Conservation (phyloP, 2,329 filamentous ascomycete species). For the Gremmenia infestans region DNA sequence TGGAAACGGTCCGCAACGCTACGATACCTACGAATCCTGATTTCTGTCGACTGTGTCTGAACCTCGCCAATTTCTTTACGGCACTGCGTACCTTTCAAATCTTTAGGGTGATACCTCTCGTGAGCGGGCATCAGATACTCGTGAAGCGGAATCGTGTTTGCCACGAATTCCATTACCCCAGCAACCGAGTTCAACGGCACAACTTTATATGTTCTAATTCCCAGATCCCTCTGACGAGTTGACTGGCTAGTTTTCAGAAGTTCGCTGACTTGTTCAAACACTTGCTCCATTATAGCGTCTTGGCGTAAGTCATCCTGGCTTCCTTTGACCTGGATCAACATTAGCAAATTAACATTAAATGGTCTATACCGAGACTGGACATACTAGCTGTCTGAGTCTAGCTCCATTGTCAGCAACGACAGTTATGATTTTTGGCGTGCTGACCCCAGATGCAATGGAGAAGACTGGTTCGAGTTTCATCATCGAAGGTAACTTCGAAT, state of each 20-base stretch:
- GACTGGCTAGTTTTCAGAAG: constrained; percentile 80
- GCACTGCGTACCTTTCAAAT: constrained; percentile 70
- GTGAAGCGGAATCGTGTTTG: constrained; percentile 85
- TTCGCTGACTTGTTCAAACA: constrained; percentile 92
- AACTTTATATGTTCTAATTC: constrained; percentile 95
- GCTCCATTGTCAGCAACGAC: constrained; percentile 72
- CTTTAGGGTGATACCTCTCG: constrained; percentile 76
- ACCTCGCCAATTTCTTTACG: constrained; percentile 74
- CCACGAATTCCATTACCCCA: constrained; percentile 95
- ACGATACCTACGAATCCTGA: constrained; percentile 69
- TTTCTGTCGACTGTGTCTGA: constrained; percentile 63
- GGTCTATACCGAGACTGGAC: constrained; percentile 18
- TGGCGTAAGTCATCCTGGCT: constrained; percentile 94
- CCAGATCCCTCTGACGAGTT: constrained; percentile 82
- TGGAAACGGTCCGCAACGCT: constrained; percentile 78
- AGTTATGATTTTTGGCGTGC: constrained; percentile 89
- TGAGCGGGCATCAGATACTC: constrained; percentile 92
- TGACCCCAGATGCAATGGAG: constrained; percentile 83
- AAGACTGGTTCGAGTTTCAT: constrained; percentile 68
- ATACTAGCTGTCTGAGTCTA: constrained; percentile 77
- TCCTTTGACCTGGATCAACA: constrained; percentile 64
- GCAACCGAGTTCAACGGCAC: constrained; percentile 78
- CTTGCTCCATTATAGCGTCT: constrained; percentile 98
- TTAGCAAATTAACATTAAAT: constrained; percentile 17
- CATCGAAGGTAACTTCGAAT: constrained; percentile 71